phyloP scores from a whole-genome alignment of 2,329 filamentous ascomycete genomes.

The Aspergillus quadricinctus region DNA sequence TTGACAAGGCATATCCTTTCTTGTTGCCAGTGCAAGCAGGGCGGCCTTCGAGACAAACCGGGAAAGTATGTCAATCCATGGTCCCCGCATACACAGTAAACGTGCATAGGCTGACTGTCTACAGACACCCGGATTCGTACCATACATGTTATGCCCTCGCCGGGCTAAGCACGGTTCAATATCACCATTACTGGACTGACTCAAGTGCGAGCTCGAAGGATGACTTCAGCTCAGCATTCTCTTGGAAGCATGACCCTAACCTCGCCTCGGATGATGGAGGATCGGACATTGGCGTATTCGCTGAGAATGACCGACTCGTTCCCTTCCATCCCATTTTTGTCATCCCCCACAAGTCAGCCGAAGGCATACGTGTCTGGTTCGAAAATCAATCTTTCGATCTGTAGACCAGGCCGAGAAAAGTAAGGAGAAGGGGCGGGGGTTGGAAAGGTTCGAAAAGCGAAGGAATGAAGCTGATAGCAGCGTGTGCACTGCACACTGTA shows the following conservation, averaged over 20 bases:
- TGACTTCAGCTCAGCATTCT: conserved; percentile 34
- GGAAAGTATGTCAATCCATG: conserved; percentile 61
- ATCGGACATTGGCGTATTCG: conserved; percentile 59
- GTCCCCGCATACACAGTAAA: background rate
- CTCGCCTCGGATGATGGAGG: conserved; percentile 46
- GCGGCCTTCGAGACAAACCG: conserved; percentile 90
- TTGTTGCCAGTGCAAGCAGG: conserved; percentile 75
- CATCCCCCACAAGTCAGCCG: conserved; percentile 67
- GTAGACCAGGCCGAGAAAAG: conserved; percentile 5
- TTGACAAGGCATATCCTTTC: conserved; percentile 83
- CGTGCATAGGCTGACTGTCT: conserved; percentile 16
- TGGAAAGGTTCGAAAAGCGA: background rate
- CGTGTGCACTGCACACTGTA: background rate
- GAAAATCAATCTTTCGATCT: conserved; percentile 29
- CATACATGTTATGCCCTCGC: conserved; percentile 90
- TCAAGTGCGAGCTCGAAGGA: conserved; percentile 26
- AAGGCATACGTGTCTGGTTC: conserved; percentile 63
- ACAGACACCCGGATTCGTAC: conserved; percentile 75
- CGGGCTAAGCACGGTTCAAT: conserved; percentile 77
- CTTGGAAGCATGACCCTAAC: conserved; percentile 37
- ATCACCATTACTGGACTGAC: conserved; percentile 51
- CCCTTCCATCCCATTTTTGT: conserved; percentile 81
- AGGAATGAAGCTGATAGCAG: conserved; percentile 2
- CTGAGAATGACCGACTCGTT: conserved; percentile 64
- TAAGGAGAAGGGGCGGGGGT: background rate